These are phyloP conservation scores for Veloporphyrellus conicus DNA, from an alignment of 1,284 basidiomycete genomes.

Conservation along the genomic window DNA sequence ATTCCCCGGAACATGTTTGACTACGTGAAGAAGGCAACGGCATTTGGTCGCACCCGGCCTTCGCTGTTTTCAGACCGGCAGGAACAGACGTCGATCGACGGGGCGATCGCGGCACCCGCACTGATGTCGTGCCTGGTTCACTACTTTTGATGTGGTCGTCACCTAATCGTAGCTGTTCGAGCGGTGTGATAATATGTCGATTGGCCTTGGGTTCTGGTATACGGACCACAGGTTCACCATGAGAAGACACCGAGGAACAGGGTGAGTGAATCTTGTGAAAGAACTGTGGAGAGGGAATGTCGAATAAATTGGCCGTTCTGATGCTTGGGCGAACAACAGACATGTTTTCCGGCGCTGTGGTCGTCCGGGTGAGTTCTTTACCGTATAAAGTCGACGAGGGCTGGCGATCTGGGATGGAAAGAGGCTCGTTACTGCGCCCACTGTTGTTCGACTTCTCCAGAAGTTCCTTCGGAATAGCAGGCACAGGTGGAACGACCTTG, in stretches of 20 bases:
- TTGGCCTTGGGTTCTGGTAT: constrained; percentile 31
- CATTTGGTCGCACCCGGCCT: constrained; percentile 5
- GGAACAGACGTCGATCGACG: constrained; percentile 22
- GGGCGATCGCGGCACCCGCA: constrained; percentile 10
- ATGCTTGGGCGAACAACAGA: constrained; percentile 36
- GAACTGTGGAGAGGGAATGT: constrained; percentile 49
- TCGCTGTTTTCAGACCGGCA: constrained; percentile 1
- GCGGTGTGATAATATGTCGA: constrained; percentile 51
- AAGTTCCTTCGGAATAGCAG: constrained; percentile 49
- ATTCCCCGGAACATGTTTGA: constrained; percentile 8
- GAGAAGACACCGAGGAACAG: constrained; percentile 56
- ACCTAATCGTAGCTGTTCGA: constrained; percentile 41
- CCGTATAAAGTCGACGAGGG: constrained; percentile 5
- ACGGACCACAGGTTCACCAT: constrained; percentile 43
- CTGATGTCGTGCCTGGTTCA: background rate
- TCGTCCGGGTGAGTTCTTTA: constrained; percentile 1
- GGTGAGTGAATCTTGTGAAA: constrained; percentile 47
- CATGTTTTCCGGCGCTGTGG: constrained; percentile 17
- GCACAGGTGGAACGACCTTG: constrained; percentile 53
- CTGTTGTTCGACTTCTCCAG: constrained; percentile 9
- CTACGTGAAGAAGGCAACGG: constrained; percentile 10
- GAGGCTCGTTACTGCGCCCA: constrained; percentile 21
- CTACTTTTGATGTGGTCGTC: constrained; percentile 12
- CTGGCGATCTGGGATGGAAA: background rate
- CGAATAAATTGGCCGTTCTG: constrained; percentile 50